These are phyloP conservation scores for Tilletia setariae DNA, from an alignment of 1,284 basidiomycete genomes.

Conservation along the genomic window DNA sequence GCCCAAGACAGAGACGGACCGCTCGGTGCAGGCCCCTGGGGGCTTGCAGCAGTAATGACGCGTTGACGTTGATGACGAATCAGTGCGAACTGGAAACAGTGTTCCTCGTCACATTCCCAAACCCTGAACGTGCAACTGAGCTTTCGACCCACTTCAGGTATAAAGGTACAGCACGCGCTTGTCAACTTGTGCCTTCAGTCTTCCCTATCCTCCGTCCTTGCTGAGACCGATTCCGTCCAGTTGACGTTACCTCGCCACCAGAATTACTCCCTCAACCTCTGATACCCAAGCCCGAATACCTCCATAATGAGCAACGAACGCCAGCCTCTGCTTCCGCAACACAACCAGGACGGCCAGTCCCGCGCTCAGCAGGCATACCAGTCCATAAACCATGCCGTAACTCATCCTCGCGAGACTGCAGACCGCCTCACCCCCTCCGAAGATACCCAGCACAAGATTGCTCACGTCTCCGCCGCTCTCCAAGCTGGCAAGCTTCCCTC, in stretches of 20 bases:
- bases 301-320: not conserved
- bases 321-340: not conserved
- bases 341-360: not conserved
- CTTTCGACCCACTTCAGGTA: too few species aligned
- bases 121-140: too few species aligned
- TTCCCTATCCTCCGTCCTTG: too few species aligned
- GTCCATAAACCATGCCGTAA: not conserved
- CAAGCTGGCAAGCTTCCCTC: conserved; percentile 38
- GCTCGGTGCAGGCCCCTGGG: too few species aligned
- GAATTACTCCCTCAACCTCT: not conserved
- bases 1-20: too few species aligned
- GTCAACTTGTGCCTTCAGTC: too few species aligned
- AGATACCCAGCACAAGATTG: conserved; percentile 21
- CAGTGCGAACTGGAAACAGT: too few species aligned
- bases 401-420: not conserved
- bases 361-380: not conserved
- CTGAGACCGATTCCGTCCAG: too few species aligned
- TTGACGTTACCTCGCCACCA: not conserved
- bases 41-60: too few species aligned
- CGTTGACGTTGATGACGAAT: too few species aligned
- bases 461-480: conserved; percentile 34
- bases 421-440: not conserved
- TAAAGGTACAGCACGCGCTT: too few species aligned
- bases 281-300: not conserved
- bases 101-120: too few species aligned